Evolutionary conservation across 768 basidiomycete genomes (phyloP).

Genomic region (Lactarius evosmus): DNA sequence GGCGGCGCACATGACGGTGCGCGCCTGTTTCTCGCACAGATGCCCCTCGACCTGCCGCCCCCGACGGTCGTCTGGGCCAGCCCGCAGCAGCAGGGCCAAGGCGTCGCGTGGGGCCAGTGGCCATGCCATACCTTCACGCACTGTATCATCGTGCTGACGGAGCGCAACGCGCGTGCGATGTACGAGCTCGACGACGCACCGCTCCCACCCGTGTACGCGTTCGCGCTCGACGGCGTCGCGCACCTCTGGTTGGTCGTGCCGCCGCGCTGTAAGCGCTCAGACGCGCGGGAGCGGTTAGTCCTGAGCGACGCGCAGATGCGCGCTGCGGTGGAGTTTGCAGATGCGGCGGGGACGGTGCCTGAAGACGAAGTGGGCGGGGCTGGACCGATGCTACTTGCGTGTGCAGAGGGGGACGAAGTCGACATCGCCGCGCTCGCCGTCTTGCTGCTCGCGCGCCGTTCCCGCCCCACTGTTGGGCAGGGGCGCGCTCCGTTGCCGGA

Average conservation of each 20-base stretch:
- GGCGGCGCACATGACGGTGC: not conserved
- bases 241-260: slow-evolving; percentile 22
- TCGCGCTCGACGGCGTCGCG: not conserved
- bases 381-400: not conserved
- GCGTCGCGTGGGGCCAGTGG: slow-evolving; percentile 14
- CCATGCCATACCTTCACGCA: slow-evolving; percentile 8
- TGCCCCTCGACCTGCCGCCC: not conserved
- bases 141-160: slow-evolving; percentile 17
- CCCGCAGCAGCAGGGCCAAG: slow-evolving; percentile 2
- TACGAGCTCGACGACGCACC: not conserved
- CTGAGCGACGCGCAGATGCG: slow-evolving; percentile 13
- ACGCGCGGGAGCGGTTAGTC: not conserved
- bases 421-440: slow-evolving; percentile 15
- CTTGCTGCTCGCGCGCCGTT: not conserved
- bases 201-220: slow-evolving; percentile 11
- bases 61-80: slow-evolving; percentile 6
- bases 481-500: not conserved
- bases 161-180: not conserved
- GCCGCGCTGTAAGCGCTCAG: too few relatives aligned
- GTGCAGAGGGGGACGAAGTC: slow-evolving; percentile 12
- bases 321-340: slow-evolving; percentile 1
- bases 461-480: not conserved
- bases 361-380: not conserved
- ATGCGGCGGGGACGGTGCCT: not conserved
- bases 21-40: slow-evolving; percentile 2